Conservation (phyloP, 768 basidiomycete genomes). For the Gloeopeniophorella convolvens region DNA sequence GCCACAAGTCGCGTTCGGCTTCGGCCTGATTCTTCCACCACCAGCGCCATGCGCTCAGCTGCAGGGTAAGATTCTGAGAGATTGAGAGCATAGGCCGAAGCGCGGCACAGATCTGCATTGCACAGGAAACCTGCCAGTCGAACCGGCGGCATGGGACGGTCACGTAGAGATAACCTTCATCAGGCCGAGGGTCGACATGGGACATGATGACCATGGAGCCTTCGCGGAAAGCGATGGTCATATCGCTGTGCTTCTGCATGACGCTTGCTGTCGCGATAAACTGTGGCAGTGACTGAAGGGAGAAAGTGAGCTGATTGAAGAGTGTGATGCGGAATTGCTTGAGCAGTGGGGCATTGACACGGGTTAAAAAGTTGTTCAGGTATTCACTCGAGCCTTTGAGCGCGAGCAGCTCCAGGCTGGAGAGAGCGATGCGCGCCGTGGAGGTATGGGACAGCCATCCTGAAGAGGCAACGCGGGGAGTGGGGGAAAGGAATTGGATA, state of each 20-base stretch:
- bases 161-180: background rate
- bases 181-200: background rate
- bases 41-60: background rate
- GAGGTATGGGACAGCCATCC: background rate
- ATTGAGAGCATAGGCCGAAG: background rate
- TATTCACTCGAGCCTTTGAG: background rate
- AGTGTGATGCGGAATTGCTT: background rate
- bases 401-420: background rate
- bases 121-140: background rate
- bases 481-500: background rate
- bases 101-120: background rate
- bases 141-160: background rate
- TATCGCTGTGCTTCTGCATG: background rate
- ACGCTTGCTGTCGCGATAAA: background rate
- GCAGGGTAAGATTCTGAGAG: background rate
- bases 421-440: background rate
- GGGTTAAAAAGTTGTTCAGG: background rate
- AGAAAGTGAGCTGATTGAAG: background rate
- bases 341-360: background rate
- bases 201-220: background rate
- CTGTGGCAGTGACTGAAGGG: background rate
- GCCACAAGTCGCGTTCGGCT: background rate
- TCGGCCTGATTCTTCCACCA: background rate
- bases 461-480: background rate
- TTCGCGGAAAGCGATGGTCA: background rate